Evolutionary conservation across 2,329 filamentous ascomycete species (phyloP).

Genomic region (Aspergillus fischeri): DNA sequence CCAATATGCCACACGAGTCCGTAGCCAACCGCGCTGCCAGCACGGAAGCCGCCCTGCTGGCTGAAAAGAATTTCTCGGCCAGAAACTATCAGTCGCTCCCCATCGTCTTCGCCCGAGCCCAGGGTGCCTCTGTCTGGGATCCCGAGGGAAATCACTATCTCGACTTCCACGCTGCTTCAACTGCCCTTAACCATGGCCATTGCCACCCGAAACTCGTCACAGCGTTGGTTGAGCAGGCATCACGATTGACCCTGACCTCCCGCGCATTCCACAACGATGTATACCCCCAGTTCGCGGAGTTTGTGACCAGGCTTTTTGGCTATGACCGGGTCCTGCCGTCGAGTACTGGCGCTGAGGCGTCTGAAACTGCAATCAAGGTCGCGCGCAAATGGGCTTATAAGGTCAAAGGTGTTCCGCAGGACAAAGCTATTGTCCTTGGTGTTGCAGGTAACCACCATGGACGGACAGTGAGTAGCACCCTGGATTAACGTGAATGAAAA

Average conservation of each 20-base stretch:
- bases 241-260: constrained; percentile 84
- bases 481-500: background rate
- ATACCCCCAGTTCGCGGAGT: constrained; percentile 92
- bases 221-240: constrained; percentile 82
- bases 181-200: constrained; percentile 95
- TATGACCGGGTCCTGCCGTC: constrained; percentile 98
- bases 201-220: constrained; percentile 95
- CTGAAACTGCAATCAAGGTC: constrained; percentile 94
- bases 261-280: constrained; percentile 98
- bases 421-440: constrained; percentile 78
- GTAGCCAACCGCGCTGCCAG: constrained; percentile 65
- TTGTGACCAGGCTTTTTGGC: constrained; percentile 80
- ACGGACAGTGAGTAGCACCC: constrained; percentile 64
- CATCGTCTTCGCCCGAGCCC: constrained; percentile 82
- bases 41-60: constrained; percentile 71
- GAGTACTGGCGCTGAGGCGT: constrained; percentile 96
- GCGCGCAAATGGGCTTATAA: constrained; percentile 98
- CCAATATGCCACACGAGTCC: no score
- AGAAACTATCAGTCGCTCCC: constrained; percentile 99
- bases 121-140: constrained; percentile 90
- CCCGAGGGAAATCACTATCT: constrained; percentile 93
- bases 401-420: constrained; percentile 80
- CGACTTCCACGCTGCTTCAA: constrained; percentile 97
- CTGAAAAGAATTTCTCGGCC: constrained; percentile 80
- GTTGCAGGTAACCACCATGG: constrained; percentile 94